phyloP scores from a whole-genome alignment of 169 alveolate species.

The Plasmodium fragile region DNA sequence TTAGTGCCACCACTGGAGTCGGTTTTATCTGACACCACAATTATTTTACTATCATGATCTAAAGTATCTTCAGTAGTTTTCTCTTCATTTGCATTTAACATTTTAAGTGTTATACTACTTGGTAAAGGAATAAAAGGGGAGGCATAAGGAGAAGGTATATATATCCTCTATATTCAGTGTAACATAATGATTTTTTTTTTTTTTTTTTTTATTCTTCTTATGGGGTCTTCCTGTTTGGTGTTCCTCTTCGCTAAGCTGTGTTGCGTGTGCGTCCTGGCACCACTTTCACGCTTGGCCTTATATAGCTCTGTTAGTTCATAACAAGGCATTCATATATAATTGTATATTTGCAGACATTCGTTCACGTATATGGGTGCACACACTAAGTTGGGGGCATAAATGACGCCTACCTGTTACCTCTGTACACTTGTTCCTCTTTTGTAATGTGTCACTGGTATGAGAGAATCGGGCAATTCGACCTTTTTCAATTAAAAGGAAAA shows the following conservation, averaged over 20 bases:
- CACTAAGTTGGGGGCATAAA: background rate
- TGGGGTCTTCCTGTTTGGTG: background rate
- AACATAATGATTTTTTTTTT: conserved; percentile 23
- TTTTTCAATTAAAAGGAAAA: background rate
- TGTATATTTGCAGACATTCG: background rate
- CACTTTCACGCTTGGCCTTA: background rate
- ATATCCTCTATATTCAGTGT: background rate
- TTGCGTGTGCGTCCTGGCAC: background rate
- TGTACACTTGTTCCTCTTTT: background rate
- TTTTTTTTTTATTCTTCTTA: background rate
- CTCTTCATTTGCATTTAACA: conserved; percentile 34
- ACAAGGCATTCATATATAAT: background rate
- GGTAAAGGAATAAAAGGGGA: background rate
- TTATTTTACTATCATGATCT: conserved; percentile 54
- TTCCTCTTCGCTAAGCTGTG: background rate
- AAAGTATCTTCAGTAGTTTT: background rate
- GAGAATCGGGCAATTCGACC: background rate
- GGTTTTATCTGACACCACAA: conserved; percentile 9
- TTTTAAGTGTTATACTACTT: conserved; percentile 11
- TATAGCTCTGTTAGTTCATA: background rate
- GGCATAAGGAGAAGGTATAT: background rate
- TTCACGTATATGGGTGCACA: background rate
- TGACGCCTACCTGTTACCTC: background rate
- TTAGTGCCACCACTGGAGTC: conserved; percentile 20
- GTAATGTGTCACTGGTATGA: background rate